Percentiles rank a stretch among this genome's conserved stretches.
These are phyloP conservation scores for Musa balbisiana DNA, from an alignment of 202 grass and related monocot genomes.

Conservation along the genomic window DNA sequence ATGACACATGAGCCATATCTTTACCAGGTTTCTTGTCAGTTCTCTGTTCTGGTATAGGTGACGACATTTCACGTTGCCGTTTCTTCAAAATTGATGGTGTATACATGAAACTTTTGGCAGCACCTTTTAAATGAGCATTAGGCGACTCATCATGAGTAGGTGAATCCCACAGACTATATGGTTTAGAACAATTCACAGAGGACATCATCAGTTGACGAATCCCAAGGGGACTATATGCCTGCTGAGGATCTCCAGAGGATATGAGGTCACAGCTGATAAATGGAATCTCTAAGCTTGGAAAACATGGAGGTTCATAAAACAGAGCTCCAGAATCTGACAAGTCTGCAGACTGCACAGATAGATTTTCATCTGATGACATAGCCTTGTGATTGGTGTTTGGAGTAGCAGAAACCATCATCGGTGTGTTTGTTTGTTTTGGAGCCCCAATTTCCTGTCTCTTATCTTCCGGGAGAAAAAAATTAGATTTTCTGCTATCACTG, in stretches of 20 bases:
- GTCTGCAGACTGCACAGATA: slow-evolving; percentile 22
- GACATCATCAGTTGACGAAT: slow-evolving; percentile 81
- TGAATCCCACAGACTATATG: slow-evolving; percentile 62
- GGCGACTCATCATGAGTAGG: slow-evolving; percentile 48
- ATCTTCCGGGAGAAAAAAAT: slow-evolving; percentile 27
- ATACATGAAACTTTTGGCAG: slow-evolving; percentile 63
- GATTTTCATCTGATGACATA: slow-evolving; percentile 20
- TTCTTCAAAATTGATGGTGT: slow-evolving; percentile 91
- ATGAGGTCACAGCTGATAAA: slow-evolving; percentile 95
- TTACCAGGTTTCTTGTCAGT: slow-evolving; percentile 40
- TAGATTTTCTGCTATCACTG: slow-evolving; percentile 13
- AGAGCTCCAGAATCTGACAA: slow-evolving; percentile 41
- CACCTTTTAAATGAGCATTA: slow-evolving; percentile 48
- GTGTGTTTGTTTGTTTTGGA: slow-evolving; percentile 24
- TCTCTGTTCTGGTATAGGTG: slow-evolving; percentile 59
- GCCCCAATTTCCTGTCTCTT: slow-evolving; percentile 18
- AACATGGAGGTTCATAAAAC: slow-evolving; percentile 79
- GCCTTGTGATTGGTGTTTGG: slow-evolving; percentile 20
- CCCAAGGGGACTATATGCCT: slow-evolving; percentile 85
- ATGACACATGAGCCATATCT: slow-evolving; percentile 24
- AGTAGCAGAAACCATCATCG: slow-evolving; percentile 29
- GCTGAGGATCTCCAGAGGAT: slow-evolving; percentile 61
- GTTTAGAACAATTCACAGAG: slow-evolving; percentile 52
- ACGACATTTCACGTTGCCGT: slow-evolving; percentile 57
- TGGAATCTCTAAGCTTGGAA: slow-evolving; percentile 79